Base-by-base conservation (phyloP, 1,284 basidiomycete genomes). In the Cutaneotrichosporon cavernicola region DNA sequence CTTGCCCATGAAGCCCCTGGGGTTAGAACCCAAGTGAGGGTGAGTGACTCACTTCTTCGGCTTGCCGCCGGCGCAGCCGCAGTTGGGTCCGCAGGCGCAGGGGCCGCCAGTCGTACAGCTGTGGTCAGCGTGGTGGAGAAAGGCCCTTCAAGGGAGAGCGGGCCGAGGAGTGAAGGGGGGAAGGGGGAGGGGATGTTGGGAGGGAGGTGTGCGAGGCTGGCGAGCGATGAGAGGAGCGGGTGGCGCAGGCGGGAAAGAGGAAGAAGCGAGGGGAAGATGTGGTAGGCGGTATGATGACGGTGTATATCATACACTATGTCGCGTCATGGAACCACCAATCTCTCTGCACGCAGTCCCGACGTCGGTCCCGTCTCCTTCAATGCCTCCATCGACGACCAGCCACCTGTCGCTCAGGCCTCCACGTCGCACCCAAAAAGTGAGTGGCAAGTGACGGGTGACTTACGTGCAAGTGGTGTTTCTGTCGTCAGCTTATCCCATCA, bases 71-170 rank as follows among this genome's bases (percentile, higher is more conserved):
- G 51, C 60, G 64, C 66, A 65, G 16, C 52, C 56, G 64, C 64
- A 65, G 50, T 32, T 34, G 1, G 56, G 36, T 26, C 26, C 62
- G 40, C 67, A 69, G 7, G 22, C 11, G 60, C 72, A 73, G 22
- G 56, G 61, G n/a, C 71, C 72, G n/a, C 62, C 62, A 16, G 63
- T 59, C 21, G 52, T 38, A 40, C 62, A 56, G 46, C 61, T 58
- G 60, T 22, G 16, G 50, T 47, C 34, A 36, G 52, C 46, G 34
- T 2, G 34, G 16, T 18, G 6, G 2, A 8, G 40, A 9, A 43
- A 36, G 36, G 36, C 36, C 3, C 36, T 9, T 4, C 36, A 10
- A 36, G 36, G 36, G 36, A 2, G 36, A 36, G 9, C 9, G 36
- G 36, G 13, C 26, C 34, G 2, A 8, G 34, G 34, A 5, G 34